A percentile compares a stretch with the other conserved stretches of the same genome.
Conservation (phyloP, 2,329 filamentous ascomycete genomes). For the Penicillium carneum region DNA sequence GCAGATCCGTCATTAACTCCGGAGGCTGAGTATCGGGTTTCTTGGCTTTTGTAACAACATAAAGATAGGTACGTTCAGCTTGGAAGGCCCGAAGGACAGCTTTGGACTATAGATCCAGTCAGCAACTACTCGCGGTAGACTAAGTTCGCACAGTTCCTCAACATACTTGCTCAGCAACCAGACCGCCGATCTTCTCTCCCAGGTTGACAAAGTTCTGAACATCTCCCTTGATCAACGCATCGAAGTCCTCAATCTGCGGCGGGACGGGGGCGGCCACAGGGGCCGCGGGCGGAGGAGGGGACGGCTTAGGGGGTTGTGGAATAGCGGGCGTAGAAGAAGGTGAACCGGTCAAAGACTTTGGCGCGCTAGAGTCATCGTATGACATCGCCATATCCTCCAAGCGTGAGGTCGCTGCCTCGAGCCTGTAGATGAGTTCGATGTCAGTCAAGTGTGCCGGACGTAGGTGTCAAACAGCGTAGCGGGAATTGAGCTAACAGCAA, state of each 20-base stretch:
- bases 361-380: conserved; percentile 59
- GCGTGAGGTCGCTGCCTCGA: conserved; percentile 94
- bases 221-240: conserved; percentile 74
- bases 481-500: conserved; percentile 1
- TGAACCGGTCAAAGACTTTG: conserved; percentile 44
- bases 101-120: conserved; percentile 55
- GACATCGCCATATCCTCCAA: conserved; percentile 94
- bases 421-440: conserved; percentile 68
- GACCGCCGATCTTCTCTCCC: conserved; percentile 77
- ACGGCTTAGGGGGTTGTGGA: conserved; percentile 39
- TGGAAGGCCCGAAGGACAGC: conserved; percentile 73
- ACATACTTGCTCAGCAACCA: conserved; percentile 79
- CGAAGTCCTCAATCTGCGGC: conserved; percentile 84
- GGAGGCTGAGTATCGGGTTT: conserved; percentile 80
- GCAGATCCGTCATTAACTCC: conserved; percentile 84
- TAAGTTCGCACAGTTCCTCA: background rate
- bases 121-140: conserved; percentile 14
- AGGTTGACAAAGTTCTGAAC: conserved; percentile 79
- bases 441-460: conserved; percentile 36
- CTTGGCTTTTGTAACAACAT: conserved; percentile 88
- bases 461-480: conserved; percentile 3
- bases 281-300: conserved; percentile 55
- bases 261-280: conserved; percentile 69
- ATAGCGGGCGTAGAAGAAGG: conserved; percentile 35
- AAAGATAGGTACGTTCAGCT: conserved; percentile 84